A percentile compares a stretch with the other conserved stretches of the same genome.
These are phyloP conservation scores for Paramecium pentaurelia DNA, from an alignment of 73 alveolate genomes.

Conservation along the genomic window DNA sequence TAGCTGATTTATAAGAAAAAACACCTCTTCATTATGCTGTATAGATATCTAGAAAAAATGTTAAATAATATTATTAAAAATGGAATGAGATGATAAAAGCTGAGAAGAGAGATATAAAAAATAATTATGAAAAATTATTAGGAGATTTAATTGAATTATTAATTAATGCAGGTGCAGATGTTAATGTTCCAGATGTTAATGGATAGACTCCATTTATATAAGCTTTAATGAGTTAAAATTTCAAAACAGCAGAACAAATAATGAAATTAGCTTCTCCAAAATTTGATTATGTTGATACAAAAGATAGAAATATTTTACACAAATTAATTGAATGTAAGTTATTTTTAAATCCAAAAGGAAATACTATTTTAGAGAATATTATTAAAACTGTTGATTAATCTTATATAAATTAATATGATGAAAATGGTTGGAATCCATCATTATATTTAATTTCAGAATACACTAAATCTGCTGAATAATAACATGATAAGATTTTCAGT, in stretches of 20 bases:
- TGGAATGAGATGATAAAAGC: constrained; percentile 31
- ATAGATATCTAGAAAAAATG: constrained; percentile 60
- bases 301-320: constrained; percentile 7
- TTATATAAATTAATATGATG: background rate
- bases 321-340: background rate
- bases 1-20: constrained; percentile 83
- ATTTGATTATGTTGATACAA: background rate
- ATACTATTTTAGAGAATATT: background rate
- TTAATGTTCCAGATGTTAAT: constrained; percentile 71
- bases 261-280: background rate
- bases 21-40: constrained; percentile 85
- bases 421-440: constrained; percentile 23
- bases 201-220: constrained; percentile 73
- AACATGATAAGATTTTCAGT: background rate
- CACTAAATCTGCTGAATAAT: background rate
- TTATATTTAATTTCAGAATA: background rate
- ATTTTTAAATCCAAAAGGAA: background rate
- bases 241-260: background rate
- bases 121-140: constrained; percentile 63
- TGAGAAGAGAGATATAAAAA: constrained; percentile 55
- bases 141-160: constrained; percentile 63
- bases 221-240: background rate
- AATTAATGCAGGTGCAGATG: constrained; percentile 73
- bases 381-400: background rate
- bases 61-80: constrained; percentile 11